Conservation (phyloP, 176 grass and related monocot genomes). For the Bromus sterilis region DNA sequence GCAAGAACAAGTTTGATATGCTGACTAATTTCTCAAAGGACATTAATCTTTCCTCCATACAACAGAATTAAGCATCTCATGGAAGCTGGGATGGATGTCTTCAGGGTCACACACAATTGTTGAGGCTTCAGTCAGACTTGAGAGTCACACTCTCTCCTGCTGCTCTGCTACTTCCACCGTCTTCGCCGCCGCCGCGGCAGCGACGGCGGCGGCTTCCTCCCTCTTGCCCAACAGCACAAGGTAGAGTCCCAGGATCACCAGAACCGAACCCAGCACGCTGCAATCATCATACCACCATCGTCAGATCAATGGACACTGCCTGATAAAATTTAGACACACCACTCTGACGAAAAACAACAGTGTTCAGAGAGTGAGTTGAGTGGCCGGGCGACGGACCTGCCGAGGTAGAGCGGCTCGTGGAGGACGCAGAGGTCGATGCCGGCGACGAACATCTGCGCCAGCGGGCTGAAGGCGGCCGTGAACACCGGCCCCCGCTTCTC, state of each 20-base stretch:
- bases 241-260: constrained; percentile 73
- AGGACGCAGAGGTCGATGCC: constrained; percentile 64
- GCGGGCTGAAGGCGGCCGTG: constrained; percentile 82
- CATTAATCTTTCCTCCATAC: no score
- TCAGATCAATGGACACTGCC: background rate
- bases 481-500: constrained; percentile 89
- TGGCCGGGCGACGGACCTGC: constrained; percentile 30
- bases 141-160: constrained; percentile 23
- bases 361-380: background rate
- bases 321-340: background rate
- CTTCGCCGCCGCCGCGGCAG: background rate
- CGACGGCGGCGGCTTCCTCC: constrained; percentile 19
- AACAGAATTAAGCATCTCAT: no score
- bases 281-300: background rate
- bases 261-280: constrained; percentile 64
- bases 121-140: background rate
- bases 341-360: background rate
- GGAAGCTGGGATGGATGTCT: no score
- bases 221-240: constrained; percentile 88
- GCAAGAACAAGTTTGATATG: no score
- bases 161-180: background rate
- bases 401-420: constrained; percentile 63
- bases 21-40: no score
- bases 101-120: no score
- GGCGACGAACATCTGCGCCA: constrained; percentile 76